phyloP scores from a whole-genome alignment of 495 filamentous ascomycete genomes.

The Halenospora varia region DNA sequence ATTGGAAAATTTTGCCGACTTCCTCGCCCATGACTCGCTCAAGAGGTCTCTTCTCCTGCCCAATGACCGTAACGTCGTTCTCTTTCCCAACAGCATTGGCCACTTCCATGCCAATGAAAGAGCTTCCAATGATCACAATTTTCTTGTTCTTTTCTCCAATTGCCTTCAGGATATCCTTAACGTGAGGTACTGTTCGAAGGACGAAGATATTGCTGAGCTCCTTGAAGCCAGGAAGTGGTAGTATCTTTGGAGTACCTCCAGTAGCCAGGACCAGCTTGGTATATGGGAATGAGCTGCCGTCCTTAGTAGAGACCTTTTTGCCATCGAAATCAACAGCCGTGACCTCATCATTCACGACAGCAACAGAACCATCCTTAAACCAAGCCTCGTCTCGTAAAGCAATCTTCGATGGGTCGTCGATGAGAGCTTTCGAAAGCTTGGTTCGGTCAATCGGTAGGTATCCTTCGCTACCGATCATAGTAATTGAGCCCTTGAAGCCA shows the following conservation, averaged over 20 bases:
- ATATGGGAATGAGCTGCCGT: slow-evolving; percentile 67
- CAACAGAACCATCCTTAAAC: slow-evolving; percentile 72
- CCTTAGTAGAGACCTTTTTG: slow-evolving; percentile 69
- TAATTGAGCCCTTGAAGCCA: slow-evolving; percentile 77
- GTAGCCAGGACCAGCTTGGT: slow-evolving; percentile 87
- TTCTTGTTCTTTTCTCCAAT: slow-evolving; percentile 86
- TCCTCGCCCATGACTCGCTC: slow-evolving; percentile 82
- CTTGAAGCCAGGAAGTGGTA: slow-evolving; percentile 83
- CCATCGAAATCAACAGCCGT: slow-evolving; percentile 67
- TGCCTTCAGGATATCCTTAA: slow-evolving; percentile 68
- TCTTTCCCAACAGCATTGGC: slow-evolving; percentile 70
- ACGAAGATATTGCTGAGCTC: slow-evolving; percentile 83
- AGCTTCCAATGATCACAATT: slow-evolving; percentile 84
- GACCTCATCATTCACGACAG: slow-evolving; percentile 71
- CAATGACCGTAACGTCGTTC: slow-evolving; percentile 85
- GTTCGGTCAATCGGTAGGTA: slow-evolving; percentile 87
- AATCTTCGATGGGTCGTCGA: slow-evolving; percentile 76
- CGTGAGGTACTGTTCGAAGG: slow-evolving; percentile 70
- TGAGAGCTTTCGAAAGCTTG: slow-evolving; percentile 91
- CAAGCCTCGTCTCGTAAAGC: slow-evolving; percentile 69
- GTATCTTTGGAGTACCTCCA: slow-evolving; percentile 71
- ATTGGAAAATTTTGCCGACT: slow-evolving; percentile 77
- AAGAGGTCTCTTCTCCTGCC: slow-evolving; percentile 82
- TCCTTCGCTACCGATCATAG: slow-evolving; percentile 78
- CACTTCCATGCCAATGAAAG: slow-evolving; percentile 96